These are phyloP conservation scores for Huntiella decipiens DNA, from an alignment of 2,329 filamentous ascomycete genomes.

Conservation along the genomic window DNA sequence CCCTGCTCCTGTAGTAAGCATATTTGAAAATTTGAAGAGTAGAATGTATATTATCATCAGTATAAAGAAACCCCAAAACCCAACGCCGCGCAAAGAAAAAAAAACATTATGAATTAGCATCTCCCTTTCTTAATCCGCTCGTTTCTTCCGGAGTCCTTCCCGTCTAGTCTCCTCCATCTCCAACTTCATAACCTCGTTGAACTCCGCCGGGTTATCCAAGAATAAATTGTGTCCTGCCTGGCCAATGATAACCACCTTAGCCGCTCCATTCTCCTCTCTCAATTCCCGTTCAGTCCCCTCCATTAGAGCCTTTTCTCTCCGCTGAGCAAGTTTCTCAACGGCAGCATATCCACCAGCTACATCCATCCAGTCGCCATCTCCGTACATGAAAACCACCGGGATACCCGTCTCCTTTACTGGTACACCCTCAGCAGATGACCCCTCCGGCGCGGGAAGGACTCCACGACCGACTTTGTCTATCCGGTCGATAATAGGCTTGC, in stretches of 20 bases:
- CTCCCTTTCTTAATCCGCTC: no score
- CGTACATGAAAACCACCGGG: slow-evolving; percentile 86
- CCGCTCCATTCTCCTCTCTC: slow-evolving; percentile 54
- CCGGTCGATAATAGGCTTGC: slow-evolving; percentile 67
- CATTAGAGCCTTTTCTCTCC: slow-evolving; percentile 39
- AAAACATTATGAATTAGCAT: neutral
- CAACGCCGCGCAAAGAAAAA: neutral
- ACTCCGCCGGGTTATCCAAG: slow-evolving; percentile 38
- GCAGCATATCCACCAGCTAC: slow-evolving; percentile 67
- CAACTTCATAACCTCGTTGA: slow-evolving; percentile 32
- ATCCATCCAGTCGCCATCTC: slow-evolving; percentile 98
- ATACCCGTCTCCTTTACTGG: slow-evolving; percentile 40
- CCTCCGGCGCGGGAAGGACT: slow-evolving; percentile 18
- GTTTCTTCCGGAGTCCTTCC: slow-evolving; percentile 13
- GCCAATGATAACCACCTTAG: slow-evolving; percentile 60
- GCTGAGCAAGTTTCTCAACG: slow-evolving; percentile 56
- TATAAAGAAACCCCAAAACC: neutral
- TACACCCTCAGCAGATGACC: slow-evolving; percentile 14
- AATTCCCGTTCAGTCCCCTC: slow-evolving; percentile 49
- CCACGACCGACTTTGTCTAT: slow-evolving; percentile 80
- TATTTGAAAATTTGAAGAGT: no score
- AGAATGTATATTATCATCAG: no score
- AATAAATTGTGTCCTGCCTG: slow-evolving; percentile 42
- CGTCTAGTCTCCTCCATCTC: slow-evolving; percentile 33
- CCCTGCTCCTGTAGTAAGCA: no score